Evolutionary conservation across 805 yeast genomes (phyloP).

Genomic region (Candida patagonica): DNA sequence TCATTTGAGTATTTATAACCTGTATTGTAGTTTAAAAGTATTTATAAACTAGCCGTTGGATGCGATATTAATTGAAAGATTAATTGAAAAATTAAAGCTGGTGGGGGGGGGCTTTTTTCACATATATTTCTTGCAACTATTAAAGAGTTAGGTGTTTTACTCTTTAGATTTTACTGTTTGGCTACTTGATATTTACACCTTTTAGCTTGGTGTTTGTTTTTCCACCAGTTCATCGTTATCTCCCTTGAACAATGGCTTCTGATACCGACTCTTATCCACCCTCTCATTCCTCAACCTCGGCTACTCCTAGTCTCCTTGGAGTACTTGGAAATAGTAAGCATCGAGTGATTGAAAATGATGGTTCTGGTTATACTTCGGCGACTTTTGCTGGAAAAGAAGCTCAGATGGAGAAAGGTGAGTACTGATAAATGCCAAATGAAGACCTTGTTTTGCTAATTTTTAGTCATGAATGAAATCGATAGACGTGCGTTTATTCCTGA

Average conservation of each 20-base stretch:
- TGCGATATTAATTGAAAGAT: no score
- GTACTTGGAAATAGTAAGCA: constrained; percentile 22
- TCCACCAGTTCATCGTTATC: not conserved
- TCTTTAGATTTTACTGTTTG: no score
- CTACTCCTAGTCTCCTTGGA: constrained; percentile 23
- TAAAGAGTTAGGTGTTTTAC: no score
- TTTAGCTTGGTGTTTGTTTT: no score
- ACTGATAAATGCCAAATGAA: not conserved
- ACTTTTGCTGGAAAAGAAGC: constrained; percentile 73
- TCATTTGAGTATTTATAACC: no score
- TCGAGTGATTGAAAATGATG: constrained; percentile 17
- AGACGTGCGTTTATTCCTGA: constrained; percentile 86
- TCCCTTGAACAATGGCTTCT: not conserved
- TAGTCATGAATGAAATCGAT: constrained; percentile 72
- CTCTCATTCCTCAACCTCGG: constrained; percentile 5
- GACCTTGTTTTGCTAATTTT: not conserved
- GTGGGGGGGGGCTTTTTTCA: no score
- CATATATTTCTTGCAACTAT: no score
- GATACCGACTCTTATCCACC: not conserved
- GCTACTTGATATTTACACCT: no score
- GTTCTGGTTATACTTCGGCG: constrained; percentile 59
- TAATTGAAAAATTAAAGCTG: no score
- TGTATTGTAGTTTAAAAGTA: no score
- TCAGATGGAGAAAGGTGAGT: constrained; percentile 50
- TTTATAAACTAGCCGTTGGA: no score